These are phyloP conservation scores for Ogataea pignaliae DNA, from an alignment of 805 yeast species.

Conservation along the genomic window DNA sequence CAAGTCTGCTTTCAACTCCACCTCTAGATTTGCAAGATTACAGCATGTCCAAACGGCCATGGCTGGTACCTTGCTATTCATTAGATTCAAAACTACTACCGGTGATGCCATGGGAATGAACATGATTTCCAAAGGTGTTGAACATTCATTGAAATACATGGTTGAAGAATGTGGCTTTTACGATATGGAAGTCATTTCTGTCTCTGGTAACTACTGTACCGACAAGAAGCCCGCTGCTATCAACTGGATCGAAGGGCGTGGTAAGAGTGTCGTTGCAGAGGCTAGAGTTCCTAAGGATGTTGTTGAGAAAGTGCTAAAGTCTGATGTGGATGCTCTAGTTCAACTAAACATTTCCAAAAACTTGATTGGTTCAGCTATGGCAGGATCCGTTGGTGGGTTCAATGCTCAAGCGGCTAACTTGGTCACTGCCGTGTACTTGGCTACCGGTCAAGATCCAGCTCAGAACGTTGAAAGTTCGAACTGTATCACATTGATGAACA, in stretches of 20 bases:
- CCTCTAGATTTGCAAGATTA: constrained; percentile 94
- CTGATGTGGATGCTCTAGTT: constrained; percentile 88
- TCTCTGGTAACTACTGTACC: constrained; percentile 96
- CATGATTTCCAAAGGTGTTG: constrained; percentile 99
- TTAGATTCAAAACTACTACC: constrained; percentile 96
- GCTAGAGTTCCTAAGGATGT: constrained; percentile 81
- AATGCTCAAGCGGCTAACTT: constrained; percentile 98
- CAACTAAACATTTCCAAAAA: constrained; percentile 87
- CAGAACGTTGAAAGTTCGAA: constrained; percentile 97
- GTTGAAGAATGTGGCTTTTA: constrained; percentile 84
- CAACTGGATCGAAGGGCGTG: constrained; percentile 99
- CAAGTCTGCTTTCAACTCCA: constrained; percentile 89
- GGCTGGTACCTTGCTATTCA: constrained; percentile 85
- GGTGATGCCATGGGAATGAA: constrained; percentile 99
- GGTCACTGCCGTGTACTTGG: constrained; percentile 90
- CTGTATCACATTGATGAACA: constrained; percentile 94
- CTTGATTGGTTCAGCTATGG: constrained; percentile 95
- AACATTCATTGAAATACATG: constrained; percentile 78
- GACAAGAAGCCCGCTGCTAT: constrained; percentile 98
- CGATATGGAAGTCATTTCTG: constrained; percentile 89
- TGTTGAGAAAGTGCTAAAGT: constrained; percentile 79
- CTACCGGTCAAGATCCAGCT: constrained; percentile 99
- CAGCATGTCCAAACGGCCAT: constrained; percentile 88
- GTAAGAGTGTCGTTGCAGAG: constrained; percentile 96
- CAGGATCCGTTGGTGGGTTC: constrained; percentile 97